Conservation (phyloP, 1,284 basidiomycete species). For the Xerocomus minutiporus region DNA sequence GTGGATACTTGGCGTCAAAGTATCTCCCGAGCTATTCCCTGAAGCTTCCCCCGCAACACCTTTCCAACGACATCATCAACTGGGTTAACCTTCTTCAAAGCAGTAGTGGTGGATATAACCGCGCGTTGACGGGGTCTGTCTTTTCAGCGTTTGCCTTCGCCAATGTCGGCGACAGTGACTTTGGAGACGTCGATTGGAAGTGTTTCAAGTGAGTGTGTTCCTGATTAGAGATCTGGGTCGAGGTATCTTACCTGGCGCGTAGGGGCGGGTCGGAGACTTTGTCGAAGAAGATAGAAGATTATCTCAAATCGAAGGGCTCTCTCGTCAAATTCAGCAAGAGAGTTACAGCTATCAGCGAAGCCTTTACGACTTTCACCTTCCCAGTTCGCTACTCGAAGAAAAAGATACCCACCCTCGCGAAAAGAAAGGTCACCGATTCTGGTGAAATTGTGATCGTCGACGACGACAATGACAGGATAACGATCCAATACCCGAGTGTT, state of each 20-base stretch:
- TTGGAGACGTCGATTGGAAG: conserved; percentile 21
- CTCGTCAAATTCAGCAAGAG: conserved; percentile 5
- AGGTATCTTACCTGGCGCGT: not conserved
- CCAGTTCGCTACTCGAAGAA: not conserved
- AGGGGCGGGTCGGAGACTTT: conserved; percentile 20
- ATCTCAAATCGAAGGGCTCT: not conserved
- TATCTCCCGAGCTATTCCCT: conserved; percentile 13
- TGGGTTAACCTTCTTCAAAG: conserved; percentile 17
- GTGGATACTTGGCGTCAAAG: conserved; percentile 17
- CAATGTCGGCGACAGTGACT: not conserved
- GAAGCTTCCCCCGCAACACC: conserved; percentile 7
- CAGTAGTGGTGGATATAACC: conserved; percentile 17
- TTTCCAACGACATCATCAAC: conserved; percentile 15
- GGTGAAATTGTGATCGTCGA: not conserved
- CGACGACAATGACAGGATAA: not conserved
- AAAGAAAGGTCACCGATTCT: not conserved
- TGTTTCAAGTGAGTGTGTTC: conserved; percentile 19
- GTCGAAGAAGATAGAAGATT: not conserved
- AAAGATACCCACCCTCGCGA: not conserved
- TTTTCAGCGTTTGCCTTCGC: conserved; percentile 12
- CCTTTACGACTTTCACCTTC: not conserved
- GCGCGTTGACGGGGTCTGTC: conserved; percentile 12
- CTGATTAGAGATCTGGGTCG: not conserved
- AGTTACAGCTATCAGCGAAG: conserved; percentile 5
- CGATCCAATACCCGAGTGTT: not conserved